phyloP scores from a whole-genome alignment of 331 rosid genomes.

The Erythrophleum ivorense region DNA sequence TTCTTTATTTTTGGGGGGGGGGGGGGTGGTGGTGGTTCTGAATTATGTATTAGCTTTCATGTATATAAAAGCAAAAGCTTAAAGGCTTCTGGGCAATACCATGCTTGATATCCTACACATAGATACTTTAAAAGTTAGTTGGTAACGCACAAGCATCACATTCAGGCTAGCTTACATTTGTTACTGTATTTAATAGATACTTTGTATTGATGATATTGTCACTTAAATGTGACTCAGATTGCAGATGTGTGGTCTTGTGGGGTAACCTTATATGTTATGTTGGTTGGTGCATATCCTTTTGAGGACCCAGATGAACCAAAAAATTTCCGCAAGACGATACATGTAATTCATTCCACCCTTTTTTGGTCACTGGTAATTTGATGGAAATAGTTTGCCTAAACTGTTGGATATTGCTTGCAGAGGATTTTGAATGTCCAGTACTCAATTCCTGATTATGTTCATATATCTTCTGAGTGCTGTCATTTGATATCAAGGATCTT shows the following conservation, averaged over 20 bases:
- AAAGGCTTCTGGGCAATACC: neutral
- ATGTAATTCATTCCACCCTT: constrained; percentile 50
- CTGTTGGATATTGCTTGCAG: constrained; percentile 58
- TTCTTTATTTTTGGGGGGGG: neutral
- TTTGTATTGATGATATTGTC: constrained; percentile 20
- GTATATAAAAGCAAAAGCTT: neutral
- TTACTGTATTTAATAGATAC: neutral
- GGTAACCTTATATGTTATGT: constrained; percentile 95
- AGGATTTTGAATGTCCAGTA: constrained; percentile 92
- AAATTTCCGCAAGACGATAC: constrained; percentile 91
- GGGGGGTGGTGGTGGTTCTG: neutral
- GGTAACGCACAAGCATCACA: neutral
- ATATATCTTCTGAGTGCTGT: constrained; percentile 79
- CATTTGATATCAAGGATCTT: constrained; percentile 95
- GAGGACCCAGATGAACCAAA: constrained; percentile 96
- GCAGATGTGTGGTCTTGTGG: constrained; percentile 99
- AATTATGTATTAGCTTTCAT: neutral
- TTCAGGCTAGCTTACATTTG: constrained; percentile 1
- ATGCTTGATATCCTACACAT: neutral
- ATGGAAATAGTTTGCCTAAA: constrained; percentile 35
- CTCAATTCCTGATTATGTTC: constrained; percentile 88
- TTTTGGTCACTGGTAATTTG: constrained; percentile 14
- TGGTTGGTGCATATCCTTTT: constrained; percentile 95
- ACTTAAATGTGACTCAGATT: constrained; percentile 56
- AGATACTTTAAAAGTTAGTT: constrained; percentile 2